phyloP scores from a whole-genome alignment of 306 rosid species.

The Cicer yamashitae region DNA sequence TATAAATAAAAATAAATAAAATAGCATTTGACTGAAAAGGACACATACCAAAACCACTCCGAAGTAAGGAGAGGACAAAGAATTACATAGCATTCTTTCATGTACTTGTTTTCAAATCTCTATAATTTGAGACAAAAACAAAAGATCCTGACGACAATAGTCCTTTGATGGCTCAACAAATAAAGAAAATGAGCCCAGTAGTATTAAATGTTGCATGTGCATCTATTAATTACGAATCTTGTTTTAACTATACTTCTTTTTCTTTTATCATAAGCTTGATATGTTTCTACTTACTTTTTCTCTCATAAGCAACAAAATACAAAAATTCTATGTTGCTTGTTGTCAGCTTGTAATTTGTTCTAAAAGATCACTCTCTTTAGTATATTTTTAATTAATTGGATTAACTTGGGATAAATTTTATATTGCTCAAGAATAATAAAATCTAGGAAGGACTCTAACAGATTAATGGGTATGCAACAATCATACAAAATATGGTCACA shows the following conservation, averaged over 20 bases:
- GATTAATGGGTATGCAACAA: too few species aligned
- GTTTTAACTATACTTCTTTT: slow-evolving; percentile 56
- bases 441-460: too few species aligned
- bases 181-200: slow-evolving; percentile 66
- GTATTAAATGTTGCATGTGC: slow-evolving; percentile 83
- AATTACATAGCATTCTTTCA: slow-evolving; percentile 54
- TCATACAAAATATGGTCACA: too few species aligned
- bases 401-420: too few species aligned
- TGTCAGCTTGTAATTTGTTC: too few species aligned
- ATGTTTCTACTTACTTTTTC: slow-evolving; percentile 50
- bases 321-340: slow-evolving; percentile 34
- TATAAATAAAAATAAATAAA: background rate
- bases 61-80: slow-evolving; percentile 58
- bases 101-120: slow-evolving; percentile 58
- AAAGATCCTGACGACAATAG: slow-evolving; percentile 58
- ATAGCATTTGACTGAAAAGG: slow-evolving; percentile 57
- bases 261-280: slow-evolving; percentile 69
- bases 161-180: slow-evolving; percentile 81
- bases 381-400: too few species aligned
- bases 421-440: too few species aligned
- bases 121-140: slow-evolving; percentile 51
- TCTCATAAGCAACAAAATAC: slow-evolving; percentile 53
- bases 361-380: too few species aligned
- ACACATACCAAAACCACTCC: slow-evolving; percentile 66
- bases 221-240: slow-evolving; percentile 64